Evolutionary conservation across 2,329 filamentous ascomycete species (phyloP), one percentile per base, ranked within the genome.

Genomic region (Aureobasidium sp.): DNA sequence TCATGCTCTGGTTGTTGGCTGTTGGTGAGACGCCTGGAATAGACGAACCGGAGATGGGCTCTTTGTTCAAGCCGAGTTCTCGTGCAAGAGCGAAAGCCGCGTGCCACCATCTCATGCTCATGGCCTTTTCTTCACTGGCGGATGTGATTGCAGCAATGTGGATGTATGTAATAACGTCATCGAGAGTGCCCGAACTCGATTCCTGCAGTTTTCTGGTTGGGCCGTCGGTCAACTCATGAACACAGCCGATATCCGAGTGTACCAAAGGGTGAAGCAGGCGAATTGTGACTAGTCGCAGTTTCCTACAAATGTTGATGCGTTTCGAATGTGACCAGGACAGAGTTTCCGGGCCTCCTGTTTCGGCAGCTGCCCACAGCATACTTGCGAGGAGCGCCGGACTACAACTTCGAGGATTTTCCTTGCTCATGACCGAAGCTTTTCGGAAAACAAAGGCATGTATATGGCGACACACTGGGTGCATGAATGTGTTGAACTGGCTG

Each of bases 71-170:
- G 9, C 60, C 42, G 22, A 62, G 49, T 25, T 62, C 60, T 53
- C 60, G 52, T 3, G 48, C 60, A 37, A 62, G 49, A 22, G 60
- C 60, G 34, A 62, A 62, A 11, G 60, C 60, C 20, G 60, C 60
- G 27, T 62, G 60, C 60, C 60, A 62, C 60, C 60, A 62, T 41
- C 60, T 47, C 60, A 62, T 62, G 25, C 60, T 62, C 60, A 62
- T 62, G 11, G 60, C 60, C 42, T 62, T 62, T 48, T 62, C 49
- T 48, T 62, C 60, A 25, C 60, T 62, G 4, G 60, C 60, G 15
- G 60, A 62, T 17, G 60, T 62, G 42, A 62, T 62, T 15, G 60
- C 60, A 39, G 60, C 60, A 25, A 62, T 56, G 41, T 62, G 60
- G 9, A 62, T 62, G 31, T 62, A 62, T 29, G 60, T 62, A 11